Evolutionary conservation across 2,329 filamentous ascomycete species (phyloP).

Genomic region (Trichoderma sp.): DNA sequence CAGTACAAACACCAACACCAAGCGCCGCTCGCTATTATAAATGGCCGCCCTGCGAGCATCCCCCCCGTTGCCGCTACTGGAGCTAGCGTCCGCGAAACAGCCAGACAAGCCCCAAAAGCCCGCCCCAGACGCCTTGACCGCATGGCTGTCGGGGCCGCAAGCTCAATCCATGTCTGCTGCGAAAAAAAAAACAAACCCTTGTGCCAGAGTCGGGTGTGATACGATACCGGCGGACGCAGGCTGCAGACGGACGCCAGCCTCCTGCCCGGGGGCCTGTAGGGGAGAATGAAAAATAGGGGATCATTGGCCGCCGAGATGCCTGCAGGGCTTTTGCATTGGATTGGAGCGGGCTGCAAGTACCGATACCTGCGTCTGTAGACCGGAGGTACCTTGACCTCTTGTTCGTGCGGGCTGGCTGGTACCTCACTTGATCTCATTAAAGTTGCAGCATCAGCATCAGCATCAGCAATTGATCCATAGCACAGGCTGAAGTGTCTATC

Average conservation of each 20-base stretch:
- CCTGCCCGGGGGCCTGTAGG: slow-evolving; percentile 10
- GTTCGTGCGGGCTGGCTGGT: not conserved
- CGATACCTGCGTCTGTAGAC: not conserved
- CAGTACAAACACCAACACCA: not conserved
- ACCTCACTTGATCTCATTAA: not conserved
- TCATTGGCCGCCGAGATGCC: not conserved
- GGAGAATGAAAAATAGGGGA: slow-evolving; percentile 19
- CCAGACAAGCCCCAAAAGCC: slow-evolving; percentile 7
- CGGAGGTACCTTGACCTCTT: not conserved
- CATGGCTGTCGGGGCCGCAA: slow-evolving; percentile 16
- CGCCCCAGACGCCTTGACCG: slow-evolving; percentile 20
- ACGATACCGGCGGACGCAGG: slow-evolving; percentile 19
- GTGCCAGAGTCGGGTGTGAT: slow-evolving; percentile 10
- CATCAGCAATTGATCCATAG: no score
- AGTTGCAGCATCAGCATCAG: no score
- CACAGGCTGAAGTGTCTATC: no score
- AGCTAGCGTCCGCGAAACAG: slow-evolving; percentile 7
- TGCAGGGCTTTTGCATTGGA: not conserved
- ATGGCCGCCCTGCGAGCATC: not conserved
- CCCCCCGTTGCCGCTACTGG: not conserved
- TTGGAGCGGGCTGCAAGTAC: not conserved
- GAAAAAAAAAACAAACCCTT: slow-evolving; percentile 1
- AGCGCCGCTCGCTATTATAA: not conserved
- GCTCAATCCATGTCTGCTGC: slow-evolving; percentile 1
- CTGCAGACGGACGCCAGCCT: slow-evolving; percentile 7